These are phyloP conservation scores for Chaetomidium leptoderma DNA, from an alignment of 495 filamentous ascomycete species.

Conservation along the genomic window DNA sequence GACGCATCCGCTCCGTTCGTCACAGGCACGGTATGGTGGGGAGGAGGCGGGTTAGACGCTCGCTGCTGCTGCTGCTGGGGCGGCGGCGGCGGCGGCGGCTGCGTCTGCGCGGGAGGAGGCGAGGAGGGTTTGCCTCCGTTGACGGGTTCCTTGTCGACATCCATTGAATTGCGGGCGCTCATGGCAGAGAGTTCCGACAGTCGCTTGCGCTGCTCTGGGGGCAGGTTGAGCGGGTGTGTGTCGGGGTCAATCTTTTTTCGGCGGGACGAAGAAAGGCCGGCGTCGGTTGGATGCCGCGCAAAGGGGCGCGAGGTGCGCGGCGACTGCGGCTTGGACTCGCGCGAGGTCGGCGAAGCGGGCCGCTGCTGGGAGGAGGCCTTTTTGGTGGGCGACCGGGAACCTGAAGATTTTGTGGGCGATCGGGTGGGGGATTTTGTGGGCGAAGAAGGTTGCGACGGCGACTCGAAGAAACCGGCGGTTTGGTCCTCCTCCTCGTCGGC, in stretches of 20 bases:
- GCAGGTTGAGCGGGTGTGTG: slow-evolving; percentile 80
- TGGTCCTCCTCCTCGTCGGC: slow-evolving; percentile 46
- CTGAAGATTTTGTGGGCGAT: slow-evolving; percentile 22
- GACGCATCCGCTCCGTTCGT: slow-evolving; percentile 53
- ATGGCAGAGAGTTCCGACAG: slow-evolving; percentile 66
- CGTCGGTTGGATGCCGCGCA: slow-evolving; percentile 38
- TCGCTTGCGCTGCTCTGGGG: slow-evolving; percentile 75
- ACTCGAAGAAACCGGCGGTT: slow-evolving; percentile 32
- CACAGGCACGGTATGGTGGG: slow-evolving; percentile 40
- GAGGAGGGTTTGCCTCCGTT: slow-evolving; percentile 44
- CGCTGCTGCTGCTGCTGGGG: slow-evolving; percentile 20
- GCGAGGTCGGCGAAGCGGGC: slow-evolving; percentile 26
- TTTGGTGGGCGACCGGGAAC: slow-evolving; percentile 35
- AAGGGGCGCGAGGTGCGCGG: slow-evolving; percentile 39
- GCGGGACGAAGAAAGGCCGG: slow-evolving; percentile 35
- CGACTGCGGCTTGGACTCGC: slow-evolving; percentile 31
- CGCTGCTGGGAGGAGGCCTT: slow-evolving; percentile 22
- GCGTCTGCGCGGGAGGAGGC: slow-evolving; percentile 34
- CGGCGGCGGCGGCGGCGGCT: slow-evolving; percentile 24
- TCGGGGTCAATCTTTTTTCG: slow-evolving; percentile 59
- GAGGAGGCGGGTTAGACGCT: slow-evolving; percentile 27
- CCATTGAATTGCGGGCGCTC: slow-evolving; percentile 68
- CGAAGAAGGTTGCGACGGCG: slow-evolving; percentile 25
- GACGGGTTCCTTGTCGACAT: slow-evolving; percentile 67
- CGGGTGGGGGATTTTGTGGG: slow-evolving; percentile 27